Evolutionary conservation across 1,284 basidiomycete species (phyloP).

Genomic region (Leccinum griseonigrum): DNA sequence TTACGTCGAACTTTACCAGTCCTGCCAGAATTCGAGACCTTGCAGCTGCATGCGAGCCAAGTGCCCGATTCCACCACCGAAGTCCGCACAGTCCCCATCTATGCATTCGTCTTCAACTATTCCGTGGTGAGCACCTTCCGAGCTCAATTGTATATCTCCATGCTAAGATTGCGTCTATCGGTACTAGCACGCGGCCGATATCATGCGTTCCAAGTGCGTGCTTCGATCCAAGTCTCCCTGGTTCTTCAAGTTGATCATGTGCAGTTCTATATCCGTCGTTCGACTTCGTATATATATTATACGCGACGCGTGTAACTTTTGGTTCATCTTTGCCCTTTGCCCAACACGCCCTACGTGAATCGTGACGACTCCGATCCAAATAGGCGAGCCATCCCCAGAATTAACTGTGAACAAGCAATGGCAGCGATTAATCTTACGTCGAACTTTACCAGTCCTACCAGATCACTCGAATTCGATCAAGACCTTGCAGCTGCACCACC

Average conservation of each 20-base stretch:
- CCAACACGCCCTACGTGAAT: background rate
- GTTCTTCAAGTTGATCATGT: too few species aligned
- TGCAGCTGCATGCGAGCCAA: conserved; percentile 85
- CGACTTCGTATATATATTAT: background rate
- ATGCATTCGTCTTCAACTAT: too few species aligned
- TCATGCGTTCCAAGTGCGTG: too few species aligned
- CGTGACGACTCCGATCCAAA: background rate
- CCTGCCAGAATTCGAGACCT: conserved; percentile 60
- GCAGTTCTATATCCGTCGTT: background rate
- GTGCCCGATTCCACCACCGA: conserved; percentile 68
- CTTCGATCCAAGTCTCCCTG: too few species aligned
- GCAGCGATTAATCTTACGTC: too few species aligned
- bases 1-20: too few species aligned
- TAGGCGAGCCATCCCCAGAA: background rate
- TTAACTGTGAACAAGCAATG: too few species aligned
- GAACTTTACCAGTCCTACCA: conserved; percentile 7
- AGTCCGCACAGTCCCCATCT: conserved; percentile 78
- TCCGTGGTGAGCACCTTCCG: too few species aligned
- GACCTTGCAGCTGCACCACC: conserved; percentile 80
- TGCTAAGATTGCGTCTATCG: too few species aligned
- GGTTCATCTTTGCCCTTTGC: background rate
- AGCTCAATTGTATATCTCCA: too few species aligned
- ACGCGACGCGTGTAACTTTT: background rate
- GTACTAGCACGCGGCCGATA: too few species aligned
- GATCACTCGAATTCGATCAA: too few species aligned